Conservation (phyloP, 2,329 filamentous ascomycete species). For the Sclerotinia trifoliorum region DNA sequence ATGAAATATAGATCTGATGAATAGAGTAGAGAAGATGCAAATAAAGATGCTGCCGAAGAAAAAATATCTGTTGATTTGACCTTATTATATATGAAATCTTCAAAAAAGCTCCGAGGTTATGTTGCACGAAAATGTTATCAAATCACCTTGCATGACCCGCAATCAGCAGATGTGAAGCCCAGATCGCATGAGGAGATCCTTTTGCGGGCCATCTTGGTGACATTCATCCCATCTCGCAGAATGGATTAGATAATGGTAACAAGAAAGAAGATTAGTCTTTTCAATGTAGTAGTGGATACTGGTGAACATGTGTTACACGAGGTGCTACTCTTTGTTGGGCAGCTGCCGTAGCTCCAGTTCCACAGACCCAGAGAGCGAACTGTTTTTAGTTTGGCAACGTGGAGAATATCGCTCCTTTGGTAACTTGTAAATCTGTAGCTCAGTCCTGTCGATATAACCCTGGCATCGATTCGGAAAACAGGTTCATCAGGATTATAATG, state of each 20-base stretch:
- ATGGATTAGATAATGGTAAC: background rate
- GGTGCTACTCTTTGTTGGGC: background rate
- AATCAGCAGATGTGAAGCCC: background rate
- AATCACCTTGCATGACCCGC: conserved; percentile 6
- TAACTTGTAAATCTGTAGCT: background rate
- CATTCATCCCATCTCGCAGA: background rate
- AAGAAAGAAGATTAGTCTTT: background rate
- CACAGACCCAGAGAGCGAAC: background rate
- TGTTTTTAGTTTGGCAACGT: background rate
- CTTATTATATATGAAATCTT: background rate
- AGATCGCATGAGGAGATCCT: background rate
- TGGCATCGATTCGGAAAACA: background rate
- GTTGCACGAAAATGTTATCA: background rate
- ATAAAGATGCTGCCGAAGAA: background rate
- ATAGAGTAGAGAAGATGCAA: background rate
- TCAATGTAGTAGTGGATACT: background rate
- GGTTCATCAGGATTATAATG: background rate
- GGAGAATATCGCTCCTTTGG: background rate
- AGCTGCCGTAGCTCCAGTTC: background rate
- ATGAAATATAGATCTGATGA: background rate
- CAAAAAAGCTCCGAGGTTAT: background rate
- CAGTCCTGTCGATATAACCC: background rate
- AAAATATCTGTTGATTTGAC: background rate
- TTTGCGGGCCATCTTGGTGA: background rate
- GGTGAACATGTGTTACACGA: background rate